Conservation (phyloP, 495 filamentous ascomycete genomes). For the Trichoderma erinaceum region DNA sequence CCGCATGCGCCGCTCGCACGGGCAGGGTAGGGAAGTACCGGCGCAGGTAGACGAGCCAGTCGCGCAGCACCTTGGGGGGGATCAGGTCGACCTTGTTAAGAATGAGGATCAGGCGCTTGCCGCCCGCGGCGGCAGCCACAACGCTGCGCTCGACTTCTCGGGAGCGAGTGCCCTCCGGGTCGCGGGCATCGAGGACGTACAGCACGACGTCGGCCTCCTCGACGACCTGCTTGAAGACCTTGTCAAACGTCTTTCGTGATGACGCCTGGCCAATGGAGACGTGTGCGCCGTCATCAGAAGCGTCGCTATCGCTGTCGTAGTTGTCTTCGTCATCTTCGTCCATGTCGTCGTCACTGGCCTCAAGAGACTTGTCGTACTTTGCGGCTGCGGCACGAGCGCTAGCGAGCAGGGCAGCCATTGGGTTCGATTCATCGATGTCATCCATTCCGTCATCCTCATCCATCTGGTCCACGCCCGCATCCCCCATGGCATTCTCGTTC, state of each 20-base stretch:
- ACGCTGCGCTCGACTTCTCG: slow-evolving; percentile 84
- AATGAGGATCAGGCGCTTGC: slow-evolving; percentile 85
- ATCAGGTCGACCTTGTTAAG: slow-evolving; percentile 97
- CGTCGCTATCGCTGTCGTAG: slow-evolving; percentile 46
- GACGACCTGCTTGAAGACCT: slow-evolving; percentile 93
- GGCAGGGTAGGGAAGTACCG: slow-evolving; percentile 91
- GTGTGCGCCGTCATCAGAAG: slow-evolving; percentile 44
- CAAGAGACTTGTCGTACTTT: slow-evolving; percentile 56
- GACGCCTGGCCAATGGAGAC: slow-evolving; percentile 26
- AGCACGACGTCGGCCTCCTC: slow-evolving; percentile 84
- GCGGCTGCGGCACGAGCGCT: slow-evolving; percentile 81
- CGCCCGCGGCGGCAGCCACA: slow-evolving; percentile 74
- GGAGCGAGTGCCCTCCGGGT: slow-evolving; percentile 86
- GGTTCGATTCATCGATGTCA: slow-evolving; percentile 55
- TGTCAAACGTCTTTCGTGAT: slow-evolving; percentile 84
- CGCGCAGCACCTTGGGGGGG: slow-evolving; percentile 70
- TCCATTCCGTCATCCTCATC: slow-evolving; percentile 40
- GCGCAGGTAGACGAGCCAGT: slow-evolving; percentile 78
- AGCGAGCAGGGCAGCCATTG: slow-evolving; percentile 90
- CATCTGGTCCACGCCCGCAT: slow-evolving; percentile 41
- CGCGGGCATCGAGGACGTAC: slow-evolving; percentile 90
- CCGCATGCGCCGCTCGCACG: slow-evolving; percentile 75
- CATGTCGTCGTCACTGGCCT: slow-evolving; percentile 47
- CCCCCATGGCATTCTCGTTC: slow-evolving; percentile 38
- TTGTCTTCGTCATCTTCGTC: slow-evolving; percentile 56